Conservation (phyloP, 345 rosid species). For the Xanthoceras sorbifolium region DNA sequence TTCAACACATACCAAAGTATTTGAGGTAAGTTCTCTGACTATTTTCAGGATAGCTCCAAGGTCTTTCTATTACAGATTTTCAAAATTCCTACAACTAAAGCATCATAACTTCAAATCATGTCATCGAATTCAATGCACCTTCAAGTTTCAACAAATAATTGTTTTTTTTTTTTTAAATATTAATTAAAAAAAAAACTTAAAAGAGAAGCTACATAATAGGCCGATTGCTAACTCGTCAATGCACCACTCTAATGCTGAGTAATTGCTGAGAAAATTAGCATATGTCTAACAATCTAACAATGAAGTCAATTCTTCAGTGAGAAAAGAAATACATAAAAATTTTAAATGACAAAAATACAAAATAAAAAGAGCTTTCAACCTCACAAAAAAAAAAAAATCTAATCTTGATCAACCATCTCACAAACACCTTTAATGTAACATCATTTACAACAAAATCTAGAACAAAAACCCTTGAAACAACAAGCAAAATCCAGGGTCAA, state of each 20-base stretch:
- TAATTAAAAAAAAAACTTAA: too few relatives aligned
- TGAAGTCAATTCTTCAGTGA: not conserved
- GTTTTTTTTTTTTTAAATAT: too few relatives aligned
- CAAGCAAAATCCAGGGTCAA: not conserved
- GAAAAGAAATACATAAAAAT: not conserved
- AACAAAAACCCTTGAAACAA: too few relatives aligned
- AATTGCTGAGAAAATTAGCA: not conserved
- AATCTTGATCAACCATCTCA: not conserved
- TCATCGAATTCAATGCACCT: not conserved
- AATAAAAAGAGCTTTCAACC: not conserved
- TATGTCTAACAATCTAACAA: not conserved
- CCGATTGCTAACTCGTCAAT: not conserved
- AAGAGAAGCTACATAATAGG: not conserved
- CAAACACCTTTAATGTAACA: not conserved
- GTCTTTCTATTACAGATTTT: not conserved
- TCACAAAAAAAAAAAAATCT: not conserved
- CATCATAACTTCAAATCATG: not conserved
- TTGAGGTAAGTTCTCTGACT: not conserved
- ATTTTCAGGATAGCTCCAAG: constrained; percentile 1
- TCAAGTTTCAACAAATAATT: not conserved
- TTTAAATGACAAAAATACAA: not conserved
- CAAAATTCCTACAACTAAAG: not conserved
- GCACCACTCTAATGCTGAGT: not conserved
- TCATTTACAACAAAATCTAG: not conserved
- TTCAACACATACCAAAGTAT: not conserved